These are phyloP conservation scores for Sherardia arvensis DNA, from an alignment of 257 asterid genomes.

Conservation along the genomic window DNA sequence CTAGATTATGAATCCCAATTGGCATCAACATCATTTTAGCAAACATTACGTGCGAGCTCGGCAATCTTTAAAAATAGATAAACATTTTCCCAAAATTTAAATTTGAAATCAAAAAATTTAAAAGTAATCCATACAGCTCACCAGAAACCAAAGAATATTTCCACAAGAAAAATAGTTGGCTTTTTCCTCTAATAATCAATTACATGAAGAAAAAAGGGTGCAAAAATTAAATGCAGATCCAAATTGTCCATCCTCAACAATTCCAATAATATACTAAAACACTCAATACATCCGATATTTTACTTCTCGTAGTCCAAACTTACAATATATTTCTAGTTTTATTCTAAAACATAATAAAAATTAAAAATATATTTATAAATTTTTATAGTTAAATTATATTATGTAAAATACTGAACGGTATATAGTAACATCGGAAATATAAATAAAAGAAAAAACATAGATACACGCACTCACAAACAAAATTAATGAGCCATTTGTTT, in stretches of 20 bases:
- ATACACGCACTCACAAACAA: not conserved
- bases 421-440: no score
- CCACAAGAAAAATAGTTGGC: not conserved
- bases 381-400: no score
- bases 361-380: no score
- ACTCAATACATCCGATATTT: no score
- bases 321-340: no score
- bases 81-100: not conserved
- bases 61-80: not conserved
- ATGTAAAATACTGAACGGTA: no score
- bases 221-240: not conserved
- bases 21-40: not conserved
- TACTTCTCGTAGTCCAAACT: no score
- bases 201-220: not conserved
- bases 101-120: not conserved
- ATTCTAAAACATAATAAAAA: no score
- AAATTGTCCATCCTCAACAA: not conserved
- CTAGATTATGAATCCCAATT: not conserved
- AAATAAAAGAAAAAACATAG: not conserved
- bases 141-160: not conserved
- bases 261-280: no score
- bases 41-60: not conserved
- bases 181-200: no score
- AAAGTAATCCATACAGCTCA: not conserved
- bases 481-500: slow-evolving; percentile 4